Conservation (phyloP, 352 stramenopile species). For the Globisporangium polare region DNA sequence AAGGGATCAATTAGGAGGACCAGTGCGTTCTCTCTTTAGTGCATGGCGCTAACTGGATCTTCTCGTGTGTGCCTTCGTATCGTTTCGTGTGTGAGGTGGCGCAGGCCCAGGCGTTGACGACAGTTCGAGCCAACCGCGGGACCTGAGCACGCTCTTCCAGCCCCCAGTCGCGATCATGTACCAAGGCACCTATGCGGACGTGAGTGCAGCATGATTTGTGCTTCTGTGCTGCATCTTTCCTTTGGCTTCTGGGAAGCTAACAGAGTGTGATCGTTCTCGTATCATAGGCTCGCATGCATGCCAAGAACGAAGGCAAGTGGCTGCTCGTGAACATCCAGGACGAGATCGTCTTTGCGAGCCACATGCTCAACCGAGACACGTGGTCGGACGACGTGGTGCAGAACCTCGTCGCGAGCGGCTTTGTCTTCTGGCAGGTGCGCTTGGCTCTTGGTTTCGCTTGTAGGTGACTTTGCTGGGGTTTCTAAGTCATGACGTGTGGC, state of each 20-base stretch:
- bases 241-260: not conserved
- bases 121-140: slow-evolving; percentile 27
- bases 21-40: not conserved
- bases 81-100: not conserved
- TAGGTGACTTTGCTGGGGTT: too few species aligned
- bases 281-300: slow-evolving; percentile 50
- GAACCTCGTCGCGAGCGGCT: slow-evolving; percentile 92
- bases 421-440: slow-evolving; percentile 93
- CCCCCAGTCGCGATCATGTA: slow-evolving; percentile 75
- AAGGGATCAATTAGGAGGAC: not conserved
- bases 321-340: slow-evolving; percentile 94
- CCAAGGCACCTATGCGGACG: slow-evolving; percentile 71
- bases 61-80: not conserved
- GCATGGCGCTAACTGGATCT: not conserved
- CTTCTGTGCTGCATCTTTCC: not conserved
- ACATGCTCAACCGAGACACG: slow-evolving; percentile 95
- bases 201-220: slow-evolving; percentile 18
- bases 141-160: slow-evolving; percentile 71
- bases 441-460: not conserved
- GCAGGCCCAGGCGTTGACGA: slow-evolving; percentile 15
- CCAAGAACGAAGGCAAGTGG: slow-evolving; percentile 89
- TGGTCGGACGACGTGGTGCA: slow-evolving; percentile 94
- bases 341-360: slow-evolving; percentile 92
- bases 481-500: not conserved
- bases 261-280: not conserved